Percentiles rank a stretch among this genome's conserved stretches.
Conservation (phyloP, 2,329 filamentous ascomycete genomes). For the Aspergillus ustus region DNA sequence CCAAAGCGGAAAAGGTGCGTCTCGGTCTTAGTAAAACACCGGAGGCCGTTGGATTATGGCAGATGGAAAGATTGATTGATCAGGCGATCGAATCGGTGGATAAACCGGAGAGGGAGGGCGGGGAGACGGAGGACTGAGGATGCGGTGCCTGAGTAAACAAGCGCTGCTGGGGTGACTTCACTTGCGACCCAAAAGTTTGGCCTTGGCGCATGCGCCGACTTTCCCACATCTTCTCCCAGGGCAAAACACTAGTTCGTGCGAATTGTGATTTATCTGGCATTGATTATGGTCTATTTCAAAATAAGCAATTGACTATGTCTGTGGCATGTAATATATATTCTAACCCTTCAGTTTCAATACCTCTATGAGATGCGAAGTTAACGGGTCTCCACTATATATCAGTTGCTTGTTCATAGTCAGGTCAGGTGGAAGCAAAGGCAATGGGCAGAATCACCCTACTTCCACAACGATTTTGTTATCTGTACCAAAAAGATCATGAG, state of each 20-base stretch:
- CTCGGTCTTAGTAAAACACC: not conserved
- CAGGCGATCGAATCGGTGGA: not conserved
- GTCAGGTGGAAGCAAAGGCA: not conserved
- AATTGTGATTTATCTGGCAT: not conserved
- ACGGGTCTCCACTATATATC: not conserved
- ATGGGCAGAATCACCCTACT: not conserved
- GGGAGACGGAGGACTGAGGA: conserved; percentile 9
- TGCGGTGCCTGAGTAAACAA: conserved; percentile 25
- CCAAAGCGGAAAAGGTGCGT: not conserved
- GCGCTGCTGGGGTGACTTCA: conserved; percentile 31
- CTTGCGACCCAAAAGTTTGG: conserved; percentile 21
- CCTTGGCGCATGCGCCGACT: conserved; percentile 17
- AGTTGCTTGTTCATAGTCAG: not conserved
- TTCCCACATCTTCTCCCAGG: not conserved
- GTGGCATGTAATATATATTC: not conserved
- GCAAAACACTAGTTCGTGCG: not conserved
- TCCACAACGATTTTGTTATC: not conserved
- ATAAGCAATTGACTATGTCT: not conserved
- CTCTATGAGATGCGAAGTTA: not conserved
- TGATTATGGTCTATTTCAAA: not conserved
- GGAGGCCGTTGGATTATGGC: not conserved
- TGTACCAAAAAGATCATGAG: not conserved
- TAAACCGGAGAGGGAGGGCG: conserved; percentile 4
- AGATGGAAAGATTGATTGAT: not conserved
- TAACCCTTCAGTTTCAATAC: not conserved